These are phyloP conservation scores for Ogataea siamensis DNA, from an alignment of 805 yeast genomes.

Conservation along the genomic window DNA sequence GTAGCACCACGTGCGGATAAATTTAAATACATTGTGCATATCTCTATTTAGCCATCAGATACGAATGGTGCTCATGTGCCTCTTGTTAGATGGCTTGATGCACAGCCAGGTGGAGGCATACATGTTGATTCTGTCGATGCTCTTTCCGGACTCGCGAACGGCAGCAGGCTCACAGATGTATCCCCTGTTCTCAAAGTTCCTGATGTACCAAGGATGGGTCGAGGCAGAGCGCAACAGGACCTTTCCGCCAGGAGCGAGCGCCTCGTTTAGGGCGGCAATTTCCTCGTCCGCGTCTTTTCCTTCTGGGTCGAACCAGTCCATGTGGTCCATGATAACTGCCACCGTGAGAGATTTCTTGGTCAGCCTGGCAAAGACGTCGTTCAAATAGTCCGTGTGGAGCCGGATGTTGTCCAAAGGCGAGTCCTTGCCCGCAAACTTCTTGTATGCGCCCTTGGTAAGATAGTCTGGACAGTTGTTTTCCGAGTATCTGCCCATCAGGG, in stretches of 20 bases:
- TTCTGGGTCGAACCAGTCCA: conserved; percentile 83
- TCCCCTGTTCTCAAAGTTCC: conserved; percentile 63
- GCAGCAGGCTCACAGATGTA: conserved; percentile 70
- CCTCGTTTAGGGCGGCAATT: conserved; percentile 59
- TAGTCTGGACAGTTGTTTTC: conserved; percentile 73
- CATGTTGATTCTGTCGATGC: conserved; percentile 83
- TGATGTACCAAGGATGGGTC: conserved; percentile 72
- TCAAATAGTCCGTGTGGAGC: conserved; percentile 75
- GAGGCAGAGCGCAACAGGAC: conserved; percentile 78
- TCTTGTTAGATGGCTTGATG: conserved; percentile 44
- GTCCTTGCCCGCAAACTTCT: conserved; percentile 41
- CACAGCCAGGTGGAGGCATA: conserved; percentile 89
- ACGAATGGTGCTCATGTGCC: conserved; percentile 50
- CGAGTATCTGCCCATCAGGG: conserved; percentile 60
- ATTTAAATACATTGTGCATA: neutral
- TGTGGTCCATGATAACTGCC: conserved; percentile 85
- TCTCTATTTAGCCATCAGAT: conserved; percentile 16
- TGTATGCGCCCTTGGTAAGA: conserved; percentile 57
- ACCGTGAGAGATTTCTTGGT: conserved; percentile 62
- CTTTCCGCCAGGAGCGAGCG: conserved; percentile 66
- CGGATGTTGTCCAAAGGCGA: conserved; percentile 68
- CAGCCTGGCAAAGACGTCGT: conserved; percentile 70
- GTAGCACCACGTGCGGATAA: conserved; percentile 8
- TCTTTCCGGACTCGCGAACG: conserved; percentile 56
- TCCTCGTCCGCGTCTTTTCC: conserved; percentile 65